phyloP scores from a whole-genome alignment of 1,284 basidiomycete genomes.

The Rhodotorula sp. region DNA sequence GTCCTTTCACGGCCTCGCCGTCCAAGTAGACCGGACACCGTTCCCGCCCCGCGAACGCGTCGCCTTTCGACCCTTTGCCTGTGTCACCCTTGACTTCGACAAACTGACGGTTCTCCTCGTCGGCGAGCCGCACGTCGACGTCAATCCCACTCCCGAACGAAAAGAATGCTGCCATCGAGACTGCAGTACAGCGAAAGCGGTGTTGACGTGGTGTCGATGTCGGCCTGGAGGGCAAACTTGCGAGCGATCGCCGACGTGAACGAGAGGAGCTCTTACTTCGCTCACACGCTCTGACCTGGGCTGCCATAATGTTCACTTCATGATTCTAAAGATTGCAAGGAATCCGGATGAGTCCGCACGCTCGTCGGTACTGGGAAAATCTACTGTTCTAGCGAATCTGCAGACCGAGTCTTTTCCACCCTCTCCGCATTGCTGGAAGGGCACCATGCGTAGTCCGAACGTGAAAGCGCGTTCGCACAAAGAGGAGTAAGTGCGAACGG shows the following conservation, averaged over 20 bases:
- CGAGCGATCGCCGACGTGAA: not conserved
- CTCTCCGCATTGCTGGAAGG: too few species aligned
- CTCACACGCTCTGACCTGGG: not conserved
- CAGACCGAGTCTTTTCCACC: too few species aligned
- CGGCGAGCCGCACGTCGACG: constrained; percentile 82
- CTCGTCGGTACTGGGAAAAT: too few species aligned
- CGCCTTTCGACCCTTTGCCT: constrained; percentile 59
- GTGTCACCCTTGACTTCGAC: constrained; percentile 60
- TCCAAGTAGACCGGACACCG: constrained; percentile 94
- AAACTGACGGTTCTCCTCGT: constrained; percentile 80
- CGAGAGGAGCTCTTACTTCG: not conserved
- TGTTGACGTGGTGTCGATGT: too few species aligned
- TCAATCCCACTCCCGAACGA: constrained; percentile 74
- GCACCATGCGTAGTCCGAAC: too few species aligned
- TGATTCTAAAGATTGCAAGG: too few species aligned
- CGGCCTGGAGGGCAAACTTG: not conserved
- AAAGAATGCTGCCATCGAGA: constrained; percentile 60
- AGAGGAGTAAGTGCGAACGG: too few species aligned
- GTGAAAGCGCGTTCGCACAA: too few species aligned
- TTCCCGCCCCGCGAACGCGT: constrained; percentile 54
- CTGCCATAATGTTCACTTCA: too few species aligned
- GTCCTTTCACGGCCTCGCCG: constrained; percentile 82
- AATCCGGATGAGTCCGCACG: too few species aligned
- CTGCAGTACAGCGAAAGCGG: not conserved
- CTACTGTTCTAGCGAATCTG: too few species aligned